Evolutionary conservation across 495 filamentous ascomycete genomes (phyloP).

Genomic region (Aspergillus kassunensis): DNA sequence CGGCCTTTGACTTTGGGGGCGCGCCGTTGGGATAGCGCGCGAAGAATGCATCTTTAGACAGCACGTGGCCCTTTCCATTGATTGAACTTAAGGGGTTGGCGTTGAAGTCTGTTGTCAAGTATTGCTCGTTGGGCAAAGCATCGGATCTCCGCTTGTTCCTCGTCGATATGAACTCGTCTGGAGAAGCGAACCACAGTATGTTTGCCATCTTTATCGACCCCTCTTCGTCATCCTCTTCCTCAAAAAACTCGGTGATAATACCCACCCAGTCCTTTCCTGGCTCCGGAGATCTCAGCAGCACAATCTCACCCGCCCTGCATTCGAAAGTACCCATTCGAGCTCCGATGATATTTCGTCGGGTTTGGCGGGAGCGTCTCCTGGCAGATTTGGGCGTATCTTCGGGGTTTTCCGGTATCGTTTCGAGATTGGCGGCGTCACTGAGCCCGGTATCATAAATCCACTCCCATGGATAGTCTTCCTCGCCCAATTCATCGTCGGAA

Average conservation of each 20-base stretch:
- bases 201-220: slow-evolving; percentile 57
- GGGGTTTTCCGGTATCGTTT: slow-evolving; percentile 20
- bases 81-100: slow-evolving; percentile 82
- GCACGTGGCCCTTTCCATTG: slow-evolving; percentile 77
- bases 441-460: slow-evolving; percentile 69
- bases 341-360: slow-evolving; percentile 58
- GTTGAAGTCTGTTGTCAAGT: slow-evolving; percentile 82
- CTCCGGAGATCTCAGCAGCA: slow-evolving; percentile 81
- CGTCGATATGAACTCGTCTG: slow-evolving; percentile 73
- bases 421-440: slow-evolving; percentile 19
- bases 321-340: slow-evolving; percentile 84
- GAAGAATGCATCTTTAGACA: slow-evolving; percentile 66
- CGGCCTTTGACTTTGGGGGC: slow-evolving; percentile 60
- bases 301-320: slow-evolving; percentile 74
- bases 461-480: slow-evolving; percentile 84
- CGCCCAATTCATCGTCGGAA: slow-evolving; percentile 86
- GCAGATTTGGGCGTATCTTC: slow-evolving; percentile 34
- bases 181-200: slow-evolving; percentile 89
- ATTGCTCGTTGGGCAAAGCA: slow-evolving; percentile 83
- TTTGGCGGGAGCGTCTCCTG: slow-evolving; percentile 31
- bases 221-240: slow-evolving; percentile 55
- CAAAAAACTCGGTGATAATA: slow-evolving; percentile 72
- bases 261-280: slow-evolving; percentile 84
- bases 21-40: slow-evolving; percentile 70
- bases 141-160: slow-evolving; percentile 80